Percentiles rank a stretch among this genome's conserved stretches.
These are phyloP conservation scores for Clausena lansium DNA, from an alignment of 345 rosid species.

Conservation along the genomic window DNA sequence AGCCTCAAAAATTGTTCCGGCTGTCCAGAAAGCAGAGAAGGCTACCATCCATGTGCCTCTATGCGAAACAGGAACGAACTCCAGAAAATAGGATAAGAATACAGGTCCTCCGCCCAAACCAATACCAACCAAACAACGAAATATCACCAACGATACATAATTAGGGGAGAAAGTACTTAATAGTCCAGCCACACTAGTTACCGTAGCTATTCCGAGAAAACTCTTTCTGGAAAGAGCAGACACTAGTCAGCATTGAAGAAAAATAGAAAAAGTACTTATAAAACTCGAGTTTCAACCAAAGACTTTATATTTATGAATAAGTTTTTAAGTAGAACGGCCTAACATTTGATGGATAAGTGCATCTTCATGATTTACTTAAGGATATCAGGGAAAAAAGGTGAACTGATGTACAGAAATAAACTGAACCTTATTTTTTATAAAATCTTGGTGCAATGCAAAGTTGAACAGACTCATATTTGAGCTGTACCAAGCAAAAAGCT, in stretches of 20 bases:
- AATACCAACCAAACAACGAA: constrained; percentile 55
- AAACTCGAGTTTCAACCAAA: neutral
- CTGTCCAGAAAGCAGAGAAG: constrained; percentile 51
- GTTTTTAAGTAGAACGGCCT: neutral
- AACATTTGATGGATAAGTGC: neutral
- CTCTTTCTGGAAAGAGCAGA: constrained; percentile 41
- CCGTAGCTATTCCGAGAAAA: constrained; percentile 37
- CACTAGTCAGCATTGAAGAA: too few species aligned
- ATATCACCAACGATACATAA: constrained; percentile 30
- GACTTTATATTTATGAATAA: neutral
- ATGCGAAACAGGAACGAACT: constrained; percentile 53
- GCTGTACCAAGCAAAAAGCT: neutral
- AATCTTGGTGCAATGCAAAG: neutral
- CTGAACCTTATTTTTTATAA: neutral
- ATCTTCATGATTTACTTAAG: neutral
- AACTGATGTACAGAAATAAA: neutral
- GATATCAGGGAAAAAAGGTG: neutral
- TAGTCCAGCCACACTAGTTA: constrained; percentile 54
- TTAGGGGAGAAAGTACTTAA: constrained; percentile 55
- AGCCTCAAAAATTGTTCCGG: constrained; percentile 57
- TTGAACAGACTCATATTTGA: neutral
- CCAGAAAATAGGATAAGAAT: constrained; percentile 51
- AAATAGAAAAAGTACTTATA: too few species aligned
- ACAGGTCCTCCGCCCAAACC: constrained; percentile 65
- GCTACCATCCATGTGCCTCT: constrained; percentile 66